These are phyloP conservation scores for Phytophthora multivora DNA, from an alignment of 352 stramenopile genomes.

Conservation along the genomic window DNA sequence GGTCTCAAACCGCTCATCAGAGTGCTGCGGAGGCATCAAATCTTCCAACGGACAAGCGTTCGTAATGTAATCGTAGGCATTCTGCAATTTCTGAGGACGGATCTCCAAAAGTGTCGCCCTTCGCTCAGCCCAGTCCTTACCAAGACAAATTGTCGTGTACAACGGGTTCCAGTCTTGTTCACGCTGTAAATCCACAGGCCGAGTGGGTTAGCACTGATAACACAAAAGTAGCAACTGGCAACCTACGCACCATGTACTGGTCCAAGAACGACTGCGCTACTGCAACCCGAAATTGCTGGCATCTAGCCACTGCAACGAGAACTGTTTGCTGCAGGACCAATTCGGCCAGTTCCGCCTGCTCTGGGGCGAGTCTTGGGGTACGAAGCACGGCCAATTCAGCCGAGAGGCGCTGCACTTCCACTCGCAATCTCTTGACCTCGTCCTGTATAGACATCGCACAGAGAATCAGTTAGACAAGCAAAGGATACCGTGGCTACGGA, in stretches of 20 bases:
- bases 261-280: background rate
- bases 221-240: no score
- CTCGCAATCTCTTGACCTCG: background rate
- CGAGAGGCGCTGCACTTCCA: background rate
- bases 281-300: background rate
- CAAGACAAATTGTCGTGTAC: background rate
- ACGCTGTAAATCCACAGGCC: no score
- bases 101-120: background rate
- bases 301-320: background rate
- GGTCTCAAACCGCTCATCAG: background rate
- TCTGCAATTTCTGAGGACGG: background rate
- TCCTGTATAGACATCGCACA: background rate
- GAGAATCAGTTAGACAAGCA: background rate
- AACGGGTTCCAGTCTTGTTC: background rate
- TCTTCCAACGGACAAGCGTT: background rate
- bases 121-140: background rate
- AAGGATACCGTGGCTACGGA: background rate
- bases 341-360: background rate
- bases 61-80: background rate
- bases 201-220: no score
- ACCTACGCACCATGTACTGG: background rate
- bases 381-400: background rate
- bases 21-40: background rate
- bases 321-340: background rate
- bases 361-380: background rate